Percentiles rank a stretch among this genome's conserved stretches.
Conservation (phyloP, 768 basidiomycete genomes). For the Coprinopsis cinerea region DNA sequence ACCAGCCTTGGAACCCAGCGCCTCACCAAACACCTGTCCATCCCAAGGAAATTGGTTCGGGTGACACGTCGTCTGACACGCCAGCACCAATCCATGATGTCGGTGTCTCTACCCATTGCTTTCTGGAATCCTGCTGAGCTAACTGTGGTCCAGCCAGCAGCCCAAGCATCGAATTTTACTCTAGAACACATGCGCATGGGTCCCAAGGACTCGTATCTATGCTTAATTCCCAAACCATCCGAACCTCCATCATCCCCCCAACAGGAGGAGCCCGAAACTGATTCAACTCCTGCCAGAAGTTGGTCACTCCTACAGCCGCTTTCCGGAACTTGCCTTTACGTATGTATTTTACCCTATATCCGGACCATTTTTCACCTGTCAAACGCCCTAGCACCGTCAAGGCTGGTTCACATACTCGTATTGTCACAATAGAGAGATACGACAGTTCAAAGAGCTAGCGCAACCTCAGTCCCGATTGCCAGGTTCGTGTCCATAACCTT, state of each 20-base stretch:
- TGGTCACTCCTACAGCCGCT: conserved; percentile 82
- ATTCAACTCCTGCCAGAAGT: conserved; percentile 64
- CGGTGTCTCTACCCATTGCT: conserved; percentile 3
- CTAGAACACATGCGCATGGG: conserved; percentile 77
- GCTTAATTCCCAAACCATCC: conserved; percentile 66
- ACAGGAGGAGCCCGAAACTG: conserved; percentile 51
- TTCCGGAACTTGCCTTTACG: conserved; percentile 78
- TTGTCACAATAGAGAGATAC: conserved; percentile 91
- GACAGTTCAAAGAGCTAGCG: conserved; percentile 87
- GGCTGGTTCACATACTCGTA: conserved; percentile 98
- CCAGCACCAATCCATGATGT: conserved; percentile 32
- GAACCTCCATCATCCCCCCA: conserved; percentile 31
- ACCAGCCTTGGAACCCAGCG: conserved; percentile 49
- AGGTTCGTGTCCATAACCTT: conserved; percentile 37
- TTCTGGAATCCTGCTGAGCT: conserved; percentile 6
- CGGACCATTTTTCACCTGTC: conserved; percentile 25
- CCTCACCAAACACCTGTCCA: conserved; percentile 31
- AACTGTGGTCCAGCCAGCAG: conserved; percentile 1
- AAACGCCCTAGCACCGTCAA: conserved; percentile 58
- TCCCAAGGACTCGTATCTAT: conserved; percentile 63
- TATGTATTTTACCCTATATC: conserved; percentile 39
- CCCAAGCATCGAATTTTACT: conserved; percentile 30
- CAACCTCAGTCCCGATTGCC: conserved; percentile 58
- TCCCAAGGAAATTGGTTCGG: conserved; percentile 57
- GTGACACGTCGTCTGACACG: conserved; percentile 30